These are phyloP conservation scores for Ogataea angusta DNA, from an alignment of 805 yeast species.

Conservation along the genomic window DNA sequence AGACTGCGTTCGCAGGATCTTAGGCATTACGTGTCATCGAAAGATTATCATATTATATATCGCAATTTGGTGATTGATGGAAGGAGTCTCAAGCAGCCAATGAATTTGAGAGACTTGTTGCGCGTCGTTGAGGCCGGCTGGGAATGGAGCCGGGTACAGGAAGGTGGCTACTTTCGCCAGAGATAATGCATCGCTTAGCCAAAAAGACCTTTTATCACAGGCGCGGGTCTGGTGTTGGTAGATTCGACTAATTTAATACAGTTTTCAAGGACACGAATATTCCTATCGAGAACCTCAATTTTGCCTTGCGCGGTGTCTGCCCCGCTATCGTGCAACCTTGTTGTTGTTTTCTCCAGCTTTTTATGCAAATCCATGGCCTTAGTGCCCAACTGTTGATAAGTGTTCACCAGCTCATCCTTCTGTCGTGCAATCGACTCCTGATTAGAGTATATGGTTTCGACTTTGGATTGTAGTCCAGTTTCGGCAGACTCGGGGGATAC, in stretches of 20 bases:
- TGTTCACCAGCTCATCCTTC: slow-evolving; percentile 13
- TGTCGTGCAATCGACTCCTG: slow-evolving; percentile 27
- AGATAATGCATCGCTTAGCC: slow-evolving; percentile 10
- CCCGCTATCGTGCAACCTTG: slow-evolving; percentile 14
- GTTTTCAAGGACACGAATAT: slow-evolving; percentile 65
- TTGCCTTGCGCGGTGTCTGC: slow-evolving; percentile 41
- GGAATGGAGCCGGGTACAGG: slow-evolving; percentile 65
- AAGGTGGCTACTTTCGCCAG: slow-evolving; percentile 4
- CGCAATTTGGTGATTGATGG: slow-evolving; percentile 67
- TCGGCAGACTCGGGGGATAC: slow-evolving; percentile 14
- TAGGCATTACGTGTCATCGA: slow-evolving; percentile 36
- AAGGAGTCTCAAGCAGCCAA: slow-evolving; percentile 60
- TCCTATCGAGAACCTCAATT: slow-evolving; percentile 70
- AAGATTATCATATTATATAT: slow-evolving; percentile 61
- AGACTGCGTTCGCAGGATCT: slow-evolving; percentile 25
- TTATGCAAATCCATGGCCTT: slow-evolving; percentile 12
- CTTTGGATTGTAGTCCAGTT: slow-evolving; percentile 23
- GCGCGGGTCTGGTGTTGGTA: slow-evolving; percentile 19
- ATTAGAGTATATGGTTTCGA: slow-evolving; percentile 31
- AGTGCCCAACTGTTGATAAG: slow-evolving; percentile 12
- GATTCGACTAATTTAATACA: slow-evolving; percentile 40
- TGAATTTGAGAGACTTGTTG: slow-evolving; percentile 72
- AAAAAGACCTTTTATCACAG: slow-evolving; percentile 18
- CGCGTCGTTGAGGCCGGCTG: slow-evolving; percentile 80
- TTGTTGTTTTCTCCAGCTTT: slow-evolving; percentile 16